Base-by-base conservation (phyloP, 345 rosid species). In the Dovyalis caffra region DNA sequence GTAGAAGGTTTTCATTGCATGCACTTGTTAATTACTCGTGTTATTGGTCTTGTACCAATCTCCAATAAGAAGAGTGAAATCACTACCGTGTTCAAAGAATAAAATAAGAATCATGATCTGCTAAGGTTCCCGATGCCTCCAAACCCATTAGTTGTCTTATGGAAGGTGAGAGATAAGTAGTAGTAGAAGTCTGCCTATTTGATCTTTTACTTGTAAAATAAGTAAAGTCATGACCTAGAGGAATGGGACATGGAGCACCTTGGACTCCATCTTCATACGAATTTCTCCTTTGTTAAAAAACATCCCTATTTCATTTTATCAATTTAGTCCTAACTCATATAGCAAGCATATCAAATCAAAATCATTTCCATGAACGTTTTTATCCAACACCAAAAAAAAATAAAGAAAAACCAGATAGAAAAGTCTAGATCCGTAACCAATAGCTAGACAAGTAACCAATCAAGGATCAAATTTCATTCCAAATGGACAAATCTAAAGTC, bases 211-310 rank as follows among this genome's bases (percentile, higher is more conserved):
- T 78, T 93, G 98, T 64, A 93, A 89, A 56, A 83, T 88, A 91
- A 29, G 98, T 91, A 84, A 77, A 93, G 86, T 93, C 90, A 20
- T 92, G 72, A 81, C 92, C 90, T 47, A 94, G 92, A 58, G 82
- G 91, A 73, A 93, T 88, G 38, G 98, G 95, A 76, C 98, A 93
- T 72, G 88, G 91, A 71, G 98, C 91, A 32, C 97, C 98, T 57
- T 85, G 29, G 0, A 91, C 95, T 16, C 97, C 98, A 67, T 93
- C 98, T 80, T 91, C 92, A 90, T 91, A 93, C 43, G 98, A 93
- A 80, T 89, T 91, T 83, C 86, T 93, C 88, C 98, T 88, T 72
- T 91, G 95, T 64, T 93, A 90, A 15, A 91, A 79, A 40, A 97
- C 98, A 77, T 93, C 91, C 97, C 98, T 91, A 47, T 21, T 29